Evolutionary conservation across 148 eudicot genomes (phyloP).

Genomic region (Vaccinium darrowii): DNA sequence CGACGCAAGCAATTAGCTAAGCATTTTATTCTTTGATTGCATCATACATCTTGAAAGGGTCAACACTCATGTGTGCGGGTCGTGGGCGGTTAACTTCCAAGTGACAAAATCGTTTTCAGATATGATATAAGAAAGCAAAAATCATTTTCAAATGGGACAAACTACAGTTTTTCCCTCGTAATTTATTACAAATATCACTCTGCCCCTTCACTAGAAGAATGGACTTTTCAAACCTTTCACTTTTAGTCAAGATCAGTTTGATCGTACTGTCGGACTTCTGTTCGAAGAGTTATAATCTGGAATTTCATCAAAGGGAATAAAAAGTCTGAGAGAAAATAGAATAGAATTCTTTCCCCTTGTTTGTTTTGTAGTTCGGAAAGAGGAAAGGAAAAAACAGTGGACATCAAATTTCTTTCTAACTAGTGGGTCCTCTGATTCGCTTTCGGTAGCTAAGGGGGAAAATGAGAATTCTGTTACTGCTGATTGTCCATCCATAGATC

Average conservation of each 20-base stretch:
- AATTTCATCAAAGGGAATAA: background rate
- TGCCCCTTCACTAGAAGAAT: background rate
- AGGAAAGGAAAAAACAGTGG: too few species aligned
- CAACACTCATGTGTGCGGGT: too few species aligned
- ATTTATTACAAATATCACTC: background rate
- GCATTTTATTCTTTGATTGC: too few species aligned
- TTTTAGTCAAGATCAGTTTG: background rate
- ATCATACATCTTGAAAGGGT: too few species aligned
- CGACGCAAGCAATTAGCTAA: too few species aligned
- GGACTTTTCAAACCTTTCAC: background rate
- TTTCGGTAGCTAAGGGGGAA: too few species aligned
- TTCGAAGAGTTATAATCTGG: background rate
- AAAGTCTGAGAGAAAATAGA: too few species aligned
- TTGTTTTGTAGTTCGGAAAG: background rate
- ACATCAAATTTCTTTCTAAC: background rate
- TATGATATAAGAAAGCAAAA: too few species aligned
- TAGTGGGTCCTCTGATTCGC: too few species aligned
- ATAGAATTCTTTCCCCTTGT: background rate
- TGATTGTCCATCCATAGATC: too few species aligned
- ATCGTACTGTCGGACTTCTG: background rate
- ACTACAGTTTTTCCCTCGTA: background rate
- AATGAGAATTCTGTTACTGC: too few species aligned
- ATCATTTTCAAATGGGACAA: background rate
- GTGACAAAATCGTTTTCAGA: background rate
- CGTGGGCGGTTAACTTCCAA: background rate